Evolutionary conservation across 202 grass and related monocot genomes (phyloP).

Genomic region (Carex sylvatica): DNA sequence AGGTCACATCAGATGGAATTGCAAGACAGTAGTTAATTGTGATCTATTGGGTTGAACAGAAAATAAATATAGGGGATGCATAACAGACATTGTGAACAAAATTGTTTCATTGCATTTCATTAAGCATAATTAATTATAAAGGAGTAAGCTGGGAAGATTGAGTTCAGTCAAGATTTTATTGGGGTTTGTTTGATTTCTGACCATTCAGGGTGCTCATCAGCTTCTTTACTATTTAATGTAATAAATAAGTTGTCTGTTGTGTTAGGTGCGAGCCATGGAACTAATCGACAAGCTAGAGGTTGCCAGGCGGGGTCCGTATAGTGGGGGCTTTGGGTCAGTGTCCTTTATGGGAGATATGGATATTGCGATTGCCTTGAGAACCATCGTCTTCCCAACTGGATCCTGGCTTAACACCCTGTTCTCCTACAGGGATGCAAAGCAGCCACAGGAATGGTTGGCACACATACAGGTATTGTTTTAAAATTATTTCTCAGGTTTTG

Average conservation of each 20-base stretch:
- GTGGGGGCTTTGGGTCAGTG: slow-evolving; percentile 84
- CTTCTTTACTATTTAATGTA: background rate
- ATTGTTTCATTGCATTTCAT: background rate
- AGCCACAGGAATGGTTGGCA: slow-evolving; percentile 73
- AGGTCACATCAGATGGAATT: background rate
- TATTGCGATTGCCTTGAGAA: slow-evolving; percentile 76
- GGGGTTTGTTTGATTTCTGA: background rate
- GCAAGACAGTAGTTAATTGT: background rate
- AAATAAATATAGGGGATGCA: background rate
- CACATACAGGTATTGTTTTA: slow-evolving; percentile 41
- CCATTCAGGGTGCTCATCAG: background rate
- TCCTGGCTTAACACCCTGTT: slow-evolving; percentile 59
- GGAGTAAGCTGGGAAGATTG: background rate
- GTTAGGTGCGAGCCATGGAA: slow-evolving; percentile 97
- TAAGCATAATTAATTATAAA: background rate
- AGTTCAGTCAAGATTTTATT: background rate
- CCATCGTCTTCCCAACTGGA: slow-evolving; percentile 60
- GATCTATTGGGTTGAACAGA: background rate
- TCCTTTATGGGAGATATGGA: slow-evolving; percentile 76
- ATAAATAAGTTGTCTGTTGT: slow-evolving; percentile 42
- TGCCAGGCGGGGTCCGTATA: slow-evolving; percentile 80
- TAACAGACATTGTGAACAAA: background rate
- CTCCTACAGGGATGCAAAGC: slow-evolving; percentile 28
- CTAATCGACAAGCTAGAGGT: slow-evolving; percentile 85
- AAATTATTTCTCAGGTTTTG: background rate